phyloP scores from a whole-genome alignment of 495 filamentous ascomycete genomes.

The Acidomyces sp. region DNA sequence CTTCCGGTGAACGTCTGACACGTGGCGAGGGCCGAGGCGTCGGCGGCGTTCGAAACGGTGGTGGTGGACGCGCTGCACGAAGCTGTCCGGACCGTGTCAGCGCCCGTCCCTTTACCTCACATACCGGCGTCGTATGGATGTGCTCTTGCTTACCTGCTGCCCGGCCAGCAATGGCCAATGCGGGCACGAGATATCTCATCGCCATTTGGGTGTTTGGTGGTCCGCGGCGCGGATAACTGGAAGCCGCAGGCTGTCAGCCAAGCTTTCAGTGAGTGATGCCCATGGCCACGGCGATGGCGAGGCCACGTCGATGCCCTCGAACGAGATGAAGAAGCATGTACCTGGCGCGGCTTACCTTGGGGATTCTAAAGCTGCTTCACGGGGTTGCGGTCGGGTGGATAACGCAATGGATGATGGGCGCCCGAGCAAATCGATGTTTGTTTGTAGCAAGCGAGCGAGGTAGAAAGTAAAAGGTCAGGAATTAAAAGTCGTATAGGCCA shows the following conservation, averaged over 20 bases:
- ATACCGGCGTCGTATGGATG: background rate
- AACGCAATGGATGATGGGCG: slow-evolving; percentile 1
- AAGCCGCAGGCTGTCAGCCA: slow-evolving; percentile 3
- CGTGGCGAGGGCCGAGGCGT: slow-evolving; percentile 51
- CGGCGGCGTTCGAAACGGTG: slow-evolving; percentile 54
- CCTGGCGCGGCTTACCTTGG: slow-evolving; percentile 11
- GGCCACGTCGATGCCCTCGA: background rate
- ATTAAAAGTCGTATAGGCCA: background rate
- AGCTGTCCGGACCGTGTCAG: slow-evolving; percentile 14
- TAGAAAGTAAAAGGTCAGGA: background rate
- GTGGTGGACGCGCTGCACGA: slow-evolving; percentile 34
- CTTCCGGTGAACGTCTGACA: slow-evolving; percentile 61
- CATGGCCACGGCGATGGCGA: background rate
- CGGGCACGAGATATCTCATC: slow-evolving; percentile 60
- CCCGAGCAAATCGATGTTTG: slow-evolving; percentile 10
- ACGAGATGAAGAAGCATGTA: too few relatives aligned
- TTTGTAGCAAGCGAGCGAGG: slow-evolving; percentile 8
- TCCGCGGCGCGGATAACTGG: slow-evolving; percentile 9
- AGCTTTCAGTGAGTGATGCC: background rate
- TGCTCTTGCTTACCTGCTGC: slow-evolving; percentile 46
- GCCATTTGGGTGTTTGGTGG: slow-evolving; percentile 49
- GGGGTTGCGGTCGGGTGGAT: slow-evolving; percentile 1
- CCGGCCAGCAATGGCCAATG: slow-evolving; percentile 51
- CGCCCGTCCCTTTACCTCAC: slow-evolving; percentile 1
- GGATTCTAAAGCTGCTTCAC: slow-evolving; percentile 15